A percentile compares a stretch with the other conserved stretches of the same genome.
Conservation (phyloP, 371 early-diverging fungal species). For the Mucor mucedo region DNA sequence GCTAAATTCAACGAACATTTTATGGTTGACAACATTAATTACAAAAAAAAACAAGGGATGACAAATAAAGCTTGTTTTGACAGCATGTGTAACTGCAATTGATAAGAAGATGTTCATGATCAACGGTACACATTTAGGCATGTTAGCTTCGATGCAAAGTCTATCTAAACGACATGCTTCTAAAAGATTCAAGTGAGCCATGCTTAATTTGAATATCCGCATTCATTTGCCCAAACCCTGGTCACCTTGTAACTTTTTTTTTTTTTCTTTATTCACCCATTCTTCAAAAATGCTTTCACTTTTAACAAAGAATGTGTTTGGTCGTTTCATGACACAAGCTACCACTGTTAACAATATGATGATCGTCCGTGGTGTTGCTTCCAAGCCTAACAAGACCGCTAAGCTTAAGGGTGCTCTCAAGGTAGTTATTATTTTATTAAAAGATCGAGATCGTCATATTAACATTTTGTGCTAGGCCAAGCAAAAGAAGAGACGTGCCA, state of each 20-base stretch:
- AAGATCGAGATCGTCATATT: background rate
- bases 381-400: constrained; percentile 16
- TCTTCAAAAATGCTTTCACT: constrained; percentile 8
- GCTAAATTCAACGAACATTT: too few relatives aligned
- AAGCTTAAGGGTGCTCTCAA: constrained; percentile 17
- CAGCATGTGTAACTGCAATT: too few relatives aligned
- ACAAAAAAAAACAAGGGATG: too few relatives aligned
- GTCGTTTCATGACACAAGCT: constrained; percentile 14
- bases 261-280: background rate
- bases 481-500: constrained; percentile 20
- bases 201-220: too few relatives aligned
- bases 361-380: constrained; percentile 9
- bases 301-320: constrained; percentile 11
- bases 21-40: too few relatives aligned
- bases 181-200: too few relatives aligned
- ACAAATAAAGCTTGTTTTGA: too few relatives aligned
- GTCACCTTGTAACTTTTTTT: background rate
- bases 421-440: background rate
- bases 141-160: too few relatives aligned
- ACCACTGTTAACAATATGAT: background rate
- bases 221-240: too few relatives aligned
- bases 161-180: too few relatives aligned
- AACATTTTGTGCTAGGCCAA: constrained; percentile 1
- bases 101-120: too few relatives aligned
- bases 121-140: too few relatives aligned